Evolutionary conservation across 106 monocot genomes (phyloP), one percentile per base, ranked within the genome.

Genomic region (Triglochin maritima): DNA sequence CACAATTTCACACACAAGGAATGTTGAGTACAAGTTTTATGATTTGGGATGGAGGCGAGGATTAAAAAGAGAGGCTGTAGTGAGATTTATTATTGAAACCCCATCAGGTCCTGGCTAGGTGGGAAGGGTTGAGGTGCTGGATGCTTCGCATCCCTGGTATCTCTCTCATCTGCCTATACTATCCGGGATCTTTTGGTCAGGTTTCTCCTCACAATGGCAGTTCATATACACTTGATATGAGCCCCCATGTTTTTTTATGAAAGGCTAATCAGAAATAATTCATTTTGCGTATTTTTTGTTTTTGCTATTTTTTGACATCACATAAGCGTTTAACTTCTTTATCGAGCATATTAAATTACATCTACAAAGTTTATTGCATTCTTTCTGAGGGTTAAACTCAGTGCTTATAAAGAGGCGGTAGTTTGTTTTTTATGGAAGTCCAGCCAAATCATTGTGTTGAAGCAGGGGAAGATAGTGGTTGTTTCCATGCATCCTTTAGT

Each of bases 151-250:
- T 44, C 44, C 12, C 46, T 62, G 62, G 46, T 62, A 62, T 62
- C 46, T 62, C 62, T 12, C 46, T 62, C 13, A 44, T 45, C 9
- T 9, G 46, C 46, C 13, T 44, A 43, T 11, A 6, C 51, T 55
- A 9, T 62, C 44, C 17, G 8, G 44, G 43, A 45, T 11, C 62
- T 62, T 8, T 45, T 9, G 46, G 62, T 6, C 12, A 45, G 46
- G 62, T 5, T 4, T 62, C 62, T 17, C 11, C 62, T 62, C 62
- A 62, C 46, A n/a, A 45, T 62, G 62, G 17, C 62, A 62, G 46
- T 44, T 45, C 6, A 12, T 62, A 12, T 62, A 62, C 62, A 62
- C 62, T 62, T 62, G 62, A 62, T 62, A 62, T 62, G 62, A 46
- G 46, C 62, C 46, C 1, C 62, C 46, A 2, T 29, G n/a, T 29